Base-by-base conservation (phyloP, 441 rosid species). In the Raphanus hybrid region DNA sequence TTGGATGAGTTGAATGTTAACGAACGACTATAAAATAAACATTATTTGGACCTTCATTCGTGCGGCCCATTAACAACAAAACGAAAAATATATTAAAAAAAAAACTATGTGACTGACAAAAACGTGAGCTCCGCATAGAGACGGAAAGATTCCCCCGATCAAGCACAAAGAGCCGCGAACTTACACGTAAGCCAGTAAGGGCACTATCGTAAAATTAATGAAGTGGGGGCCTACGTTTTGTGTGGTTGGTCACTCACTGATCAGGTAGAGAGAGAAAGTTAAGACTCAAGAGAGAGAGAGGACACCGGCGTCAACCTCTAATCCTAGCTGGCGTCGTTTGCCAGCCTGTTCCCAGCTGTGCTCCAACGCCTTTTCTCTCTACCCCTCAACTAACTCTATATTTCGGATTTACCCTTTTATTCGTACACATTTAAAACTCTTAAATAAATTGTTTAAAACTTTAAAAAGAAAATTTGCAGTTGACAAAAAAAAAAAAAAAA, bases 321-420 rank as follows among this genome's bases (percentile, higher is more conserved):
- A 48, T 80, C 84, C 80, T 54, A 79, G 63, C 78, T 79, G 86
- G 86, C 84, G 69, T 3, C 69, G 29, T 32, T 60, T 61, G 82
- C 90, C 90, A 90, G 88, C 66, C 91, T 87, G 88, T 81, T 41
- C 73, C 73, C 83, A 88, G 94, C 88, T 90, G 89, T 90, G 45
- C 9, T 75, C 88, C 88, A 81, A 76, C 50, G 8, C 34, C 73
- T 64, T 60, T 67, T 66, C 79, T 82, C 60, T 48, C 57, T 50
- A 26, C 69, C 73, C 76, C 7, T 65, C 34, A 45, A 70, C 70
- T 68, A 54, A 18, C 68, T 16, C 37, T 1, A 1, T 0, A 45
- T 69, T 78, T 60, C 63, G 37, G 12, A 8, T 41, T 43, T 34
- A 12, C 67, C 66, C 60, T 66, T 73, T 20, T 64, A n/a, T 67